A percentile compares a stretch with the other conserved stretches of the same genome.
phyloP scores from a whole-genome alignment of 1,139 yeast genomes.

The Kodamaea plutei region DNA sequence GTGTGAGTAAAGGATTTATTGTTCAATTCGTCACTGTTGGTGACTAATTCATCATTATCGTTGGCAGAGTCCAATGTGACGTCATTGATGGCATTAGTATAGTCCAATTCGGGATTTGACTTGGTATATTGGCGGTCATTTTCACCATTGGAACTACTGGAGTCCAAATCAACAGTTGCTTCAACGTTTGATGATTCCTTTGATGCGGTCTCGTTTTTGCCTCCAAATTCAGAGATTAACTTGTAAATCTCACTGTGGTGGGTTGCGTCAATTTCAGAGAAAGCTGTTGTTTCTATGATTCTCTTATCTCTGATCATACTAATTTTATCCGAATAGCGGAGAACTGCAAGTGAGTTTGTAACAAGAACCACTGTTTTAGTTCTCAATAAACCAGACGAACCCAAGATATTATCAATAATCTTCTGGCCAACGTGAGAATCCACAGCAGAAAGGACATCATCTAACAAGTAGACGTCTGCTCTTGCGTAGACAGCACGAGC shows the following conservation, averaged over 20 bases:
- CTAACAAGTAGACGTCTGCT: constrained; percentile 85
- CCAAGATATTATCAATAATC: constrained; percentile 29
- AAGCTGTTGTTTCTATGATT: constrained; percentile 23
- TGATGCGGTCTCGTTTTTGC: constrained; percentile 2
- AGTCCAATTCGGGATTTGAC: not conserved
- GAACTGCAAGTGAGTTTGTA: constrained; percentile 35
- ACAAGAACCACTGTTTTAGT: constrained; percentile 34
- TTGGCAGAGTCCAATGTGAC: not conserved
- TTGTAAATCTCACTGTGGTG: constrained; percentile 24
- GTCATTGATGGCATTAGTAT: not conserved
- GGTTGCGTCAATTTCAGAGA: constrained; percentile 10
- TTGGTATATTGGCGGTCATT: too few relatives aligned
- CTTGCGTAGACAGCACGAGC: constrained; percentile 96
- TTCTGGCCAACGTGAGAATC: constrained; percentile 86
- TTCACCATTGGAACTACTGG: too few relatives aligned
- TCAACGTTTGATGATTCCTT: too few relatives aligned
- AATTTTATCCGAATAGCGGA: constrained; percentile 29
- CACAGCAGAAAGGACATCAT: constrained; percentile 89
- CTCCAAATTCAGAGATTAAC: constrained; percentile 24
- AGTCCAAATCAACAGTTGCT: not conserved
- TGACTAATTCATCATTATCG: not conserved
- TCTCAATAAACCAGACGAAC: constrained; percentile 26
- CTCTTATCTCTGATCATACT: constrained; percentile 24
- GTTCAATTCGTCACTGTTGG: too few relatives aligned
- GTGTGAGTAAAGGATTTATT: too few relatives aligned